phyloP scores from a whole-genome alignment of 2,329 filamentous ascomycete genomes.

The Xylaria sp. region DNA sequence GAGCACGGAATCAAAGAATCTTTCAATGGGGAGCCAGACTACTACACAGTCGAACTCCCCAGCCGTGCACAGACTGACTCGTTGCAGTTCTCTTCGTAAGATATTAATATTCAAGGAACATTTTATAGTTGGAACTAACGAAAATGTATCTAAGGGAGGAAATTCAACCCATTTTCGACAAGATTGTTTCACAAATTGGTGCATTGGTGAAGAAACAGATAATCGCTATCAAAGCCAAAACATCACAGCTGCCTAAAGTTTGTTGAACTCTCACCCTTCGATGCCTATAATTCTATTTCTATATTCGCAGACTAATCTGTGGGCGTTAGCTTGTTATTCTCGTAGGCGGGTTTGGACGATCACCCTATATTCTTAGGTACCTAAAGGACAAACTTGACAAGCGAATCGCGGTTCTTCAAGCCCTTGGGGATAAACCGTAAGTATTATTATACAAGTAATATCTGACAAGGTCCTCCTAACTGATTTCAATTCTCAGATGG shows the following conservation, averaged over 20 bases:
- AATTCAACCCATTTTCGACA: constrained; percentile 28
- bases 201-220: constrained; percentile 30
- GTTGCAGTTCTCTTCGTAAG: constrained; percentile 27
- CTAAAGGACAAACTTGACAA: constrained; percentile 3
- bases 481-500: constrained; percentile 24
- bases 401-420: constrained; percentile 18
- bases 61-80: neutral
- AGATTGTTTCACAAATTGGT: constrained; percentile 16
- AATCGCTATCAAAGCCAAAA: constrained; percentile 13
- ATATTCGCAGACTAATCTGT: no score
- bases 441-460: no score
- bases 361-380: constrained; percentile 28
- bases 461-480: no score
- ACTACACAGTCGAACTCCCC: constrained; percentile 27
- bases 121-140: no score
- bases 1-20: constrained; percentile 33
- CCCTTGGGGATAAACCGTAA: constrained; percentile 28
- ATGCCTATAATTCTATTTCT: no score
- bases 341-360: constrained; percentile 38
- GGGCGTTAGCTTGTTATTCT: constrained; percentile 40
- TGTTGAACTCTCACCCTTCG: no score
- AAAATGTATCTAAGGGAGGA: constrained; percentile 30
- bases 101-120: no score
- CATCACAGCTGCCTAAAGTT: constrained; percentile 7
- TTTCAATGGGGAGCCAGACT: constrained; percentile 17